phyloP scores from a whole-genome alignment of 2,329 filamentous ascomycete genomes.

The Scedosporium apiospermum region DNA sequence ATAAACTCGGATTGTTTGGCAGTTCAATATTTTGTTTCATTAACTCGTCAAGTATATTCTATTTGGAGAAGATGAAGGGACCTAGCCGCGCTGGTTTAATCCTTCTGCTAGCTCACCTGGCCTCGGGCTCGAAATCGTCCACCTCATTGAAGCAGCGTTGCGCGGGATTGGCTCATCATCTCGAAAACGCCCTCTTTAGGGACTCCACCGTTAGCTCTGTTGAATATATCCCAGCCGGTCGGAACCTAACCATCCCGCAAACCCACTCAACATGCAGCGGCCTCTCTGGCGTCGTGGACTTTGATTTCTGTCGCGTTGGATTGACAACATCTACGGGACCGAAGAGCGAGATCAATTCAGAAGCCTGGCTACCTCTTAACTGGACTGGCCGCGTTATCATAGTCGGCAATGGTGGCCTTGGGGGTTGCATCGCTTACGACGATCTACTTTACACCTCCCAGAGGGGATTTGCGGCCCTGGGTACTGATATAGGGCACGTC shows the following conservation, averaged over 20 bases:
- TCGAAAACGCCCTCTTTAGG: not conserved
- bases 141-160: not conserved
- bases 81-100: no score
- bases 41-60: no score
- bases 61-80: no score
- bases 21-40: no score
- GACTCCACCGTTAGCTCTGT: not conserved
- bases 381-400: not conserved
- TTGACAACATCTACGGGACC: not conserved
- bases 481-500: constrained; percentile 34
- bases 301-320: not conserved
- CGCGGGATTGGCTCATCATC: not conserved
- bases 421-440: constrained; percentile 22
- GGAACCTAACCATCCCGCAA: not conserved
- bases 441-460: constrained; percentile 13
- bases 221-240: not conserved
- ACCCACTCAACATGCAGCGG: not conserved
- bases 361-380: not conserved
- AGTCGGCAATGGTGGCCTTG: constrained; percentile 10
- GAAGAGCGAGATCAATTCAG: not conserved
- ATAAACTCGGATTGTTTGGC: no score
- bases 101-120: not conserved
- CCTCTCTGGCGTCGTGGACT: not conserved
- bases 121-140: not conserved
- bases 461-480: constrained; percentile 30